Evolutionary conservation across 164 flowering plant genomes (phyloP).

Genomic region (Macadamia integrifolia): DNA sequence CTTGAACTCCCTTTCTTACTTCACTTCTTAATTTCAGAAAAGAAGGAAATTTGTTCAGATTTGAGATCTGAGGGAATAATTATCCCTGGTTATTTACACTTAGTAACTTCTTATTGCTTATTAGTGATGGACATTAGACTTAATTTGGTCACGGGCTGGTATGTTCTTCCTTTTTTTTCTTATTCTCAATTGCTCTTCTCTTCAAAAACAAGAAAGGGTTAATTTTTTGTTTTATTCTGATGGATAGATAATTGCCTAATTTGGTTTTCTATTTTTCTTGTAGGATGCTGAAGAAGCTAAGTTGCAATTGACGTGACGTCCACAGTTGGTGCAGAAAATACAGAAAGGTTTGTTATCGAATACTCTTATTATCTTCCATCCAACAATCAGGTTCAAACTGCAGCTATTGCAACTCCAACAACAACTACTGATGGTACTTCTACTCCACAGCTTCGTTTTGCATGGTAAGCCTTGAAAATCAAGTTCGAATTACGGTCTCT

Average conservation of each 20-base stretch:
- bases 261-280: constrained; percentile 6
- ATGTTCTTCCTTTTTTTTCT: no score
- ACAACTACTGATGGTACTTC: constrained; percentile 50
- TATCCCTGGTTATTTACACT: no score
- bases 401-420: constrained; percentile 34
- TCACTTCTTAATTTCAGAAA: no score
- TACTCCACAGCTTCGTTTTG: constrained; percentile 65
- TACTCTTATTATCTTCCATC: constrained; percentile 41
- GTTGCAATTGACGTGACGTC: constrained; percentile 24
- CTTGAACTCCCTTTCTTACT: no score
- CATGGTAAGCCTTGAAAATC: constrained; percentile 38
- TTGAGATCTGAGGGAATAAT: no score
- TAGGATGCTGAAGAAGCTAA: constrained; percentile 70
- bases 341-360: constrained; percentile 36
- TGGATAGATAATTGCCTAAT: not conserved
- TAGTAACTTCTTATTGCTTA: no score
- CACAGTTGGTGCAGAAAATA: constrained; percentile 38
- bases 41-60: no score
- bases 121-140: no score
- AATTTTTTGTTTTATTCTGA: no score
- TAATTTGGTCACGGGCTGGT: no score
- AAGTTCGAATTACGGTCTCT: not conserved
- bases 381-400: constrained; percentile 33
- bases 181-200: no score
- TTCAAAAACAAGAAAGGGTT: no score